Conservation (phyloP, 345 rosid genomes). For the Salix arbutifolia region DNA sequence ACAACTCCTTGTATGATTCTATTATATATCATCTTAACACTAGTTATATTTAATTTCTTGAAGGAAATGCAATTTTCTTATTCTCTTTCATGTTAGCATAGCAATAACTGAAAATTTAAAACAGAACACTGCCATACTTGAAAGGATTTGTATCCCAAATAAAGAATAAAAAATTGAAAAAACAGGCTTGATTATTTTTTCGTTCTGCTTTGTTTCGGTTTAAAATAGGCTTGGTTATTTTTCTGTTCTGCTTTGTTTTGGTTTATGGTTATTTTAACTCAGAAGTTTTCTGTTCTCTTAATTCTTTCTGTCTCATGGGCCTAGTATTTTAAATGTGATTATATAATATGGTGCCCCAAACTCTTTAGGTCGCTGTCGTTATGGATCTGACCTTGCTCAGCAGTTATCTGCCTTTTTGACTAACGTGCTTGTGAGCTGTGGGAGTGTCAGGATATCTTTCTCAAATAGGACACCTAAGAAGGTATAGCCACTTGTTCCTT, state of each 20-base stretch:
- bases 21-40: not conserved
- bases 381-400: conserved; percentile 81
- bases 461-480: conserved; percentile 77
- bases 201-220: too few species aligned
- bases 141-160: not conserved
- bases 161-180: not conserved
- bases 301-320: not conserved
- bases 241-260: not conserved
- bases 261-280: not conserved
- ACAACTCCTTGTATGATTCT: not conserved
- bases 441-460: conserved; percentile 80
- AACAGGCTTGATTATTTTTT: not conserved
- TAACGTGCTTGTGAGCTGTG: conserved; percentile 63
- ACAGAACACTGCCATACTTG: not conserved
- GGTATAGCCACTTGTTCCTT: conserved; percentile 38
- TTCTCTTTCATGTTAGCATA: not conserved
- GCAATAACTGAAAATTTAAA: not conserved
- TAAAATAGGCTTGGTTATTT: not conserved
- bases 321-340: conserved; percentile 1
- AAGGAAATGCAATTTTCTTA: not conserved
- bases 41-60: not conserved
- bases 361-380: conserved; percentile 65
- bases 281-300: not conserved
- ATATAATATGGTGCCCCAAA: not conserved
- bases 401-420: conserved; percentile 58